A percentile compares a stretch with the other conserved stretches of the same genome.
Conservation (phyloP, 1,284 basidiomycete species). For the Sanghuangporus sanghuang region DNA sequence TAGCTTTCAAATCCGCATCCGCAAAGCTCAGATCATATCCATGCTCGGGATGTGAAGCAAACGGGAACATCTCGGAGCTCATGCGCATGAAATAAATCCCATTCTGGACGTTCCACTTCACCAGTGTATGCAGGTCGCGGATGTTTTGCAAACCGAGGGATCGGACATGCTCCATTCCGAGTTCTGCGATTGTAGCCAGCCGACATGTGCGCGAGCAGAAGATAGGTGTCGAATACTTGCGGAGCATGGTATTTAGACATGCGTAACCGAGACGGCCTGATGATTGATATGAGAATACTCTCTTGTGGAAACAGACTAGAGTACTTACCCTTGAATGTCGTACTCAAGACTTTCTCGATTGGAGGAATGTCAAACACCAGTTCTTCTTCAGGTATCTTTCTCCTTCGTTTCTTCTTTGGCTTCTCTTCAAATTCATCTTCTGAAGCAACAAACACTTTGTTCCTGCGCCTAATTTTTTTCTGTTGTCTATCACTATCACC, state of each 20-base stretch:
- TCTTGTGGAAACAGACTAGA: constrained; percentile 7
- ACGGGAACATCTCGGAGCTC: constrained; percentile 90
- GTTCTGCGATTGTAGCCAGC: constrained; percentile 26
- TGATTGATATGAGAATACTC: constrained; percentile 14
- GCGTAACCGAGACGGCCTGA: constrained; percentile 71
- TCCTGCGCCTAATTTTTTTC: neutral
- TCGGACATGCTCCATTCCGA: constrained; percentile 14
- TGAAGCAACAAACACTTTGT: neutral
- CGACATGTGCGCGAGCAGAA: constrained; percentile 74
- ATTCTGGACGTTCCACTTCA: constrained; percentile 84
- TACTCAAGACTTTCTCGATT: constrained; percentile 48
- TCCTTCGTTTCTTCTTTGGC: constrained; percentile 32
- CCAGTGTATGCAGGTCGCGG: constrained; percentile 64
- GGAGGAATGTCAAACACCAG: constrained; percentile 71
- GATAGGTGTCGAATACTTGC: constrained; percentile 61
- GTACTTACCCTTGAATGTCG: constrained; percentile 57
- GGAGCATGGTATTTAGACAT: constrained; percentile 79
- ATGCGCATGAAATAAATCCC: constrained; percentile 78
- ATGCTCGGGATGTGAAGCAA: constrained; percentile 75
- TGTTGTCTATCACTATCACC: neutral
- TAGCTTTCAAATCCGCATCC: constrained; percentile 44
- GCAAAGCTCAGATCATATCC: constrained; percentile 79
- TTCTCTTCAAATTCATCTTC: constrained; percentile 18
- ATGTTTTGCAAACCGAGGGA: constrained; percentile 68
- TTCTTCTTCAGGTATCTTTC: constrained; percentile 45